These are phyloP conservation scores for Rhizophora mangle DNA, from an alignment of 345 rosid genomes.

Conservation along the genomic window DNA sequence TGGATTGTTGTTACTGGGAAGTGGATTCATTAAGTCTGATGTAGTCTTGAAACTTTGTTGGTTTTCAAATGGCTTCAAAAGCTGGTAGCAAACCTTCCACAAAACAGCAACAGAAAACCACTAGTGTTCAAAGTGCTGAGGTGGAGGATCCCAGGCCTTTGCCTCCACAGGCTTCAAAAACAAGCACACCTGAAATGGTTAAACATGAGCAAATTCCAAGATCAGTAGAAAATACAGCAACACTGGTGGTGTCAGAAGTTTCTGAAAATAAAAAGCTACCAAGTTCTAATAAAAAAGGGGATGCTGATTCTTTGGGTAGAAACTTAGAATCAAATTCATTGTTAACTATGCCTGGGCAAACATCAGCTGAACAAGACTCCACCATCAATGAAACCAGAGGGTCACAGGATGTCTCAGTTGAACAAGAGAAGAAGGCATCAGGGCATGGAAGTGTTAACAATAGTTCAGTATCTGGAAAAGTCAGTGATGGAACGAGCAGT, in stretches of 20 bases:
- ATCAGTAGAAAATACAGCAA: conserved; percentile 30
- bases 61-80: conserved; percentile 50
- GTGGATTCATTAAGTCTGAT: conserved; percentile 32
- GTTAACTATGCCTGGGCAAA: conserved; percentile 36
- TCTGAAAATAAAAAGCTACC: conserved; percentile 41
- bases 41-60: conserved; percentile 17
- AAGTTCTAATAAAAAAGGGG: conserved; percentile 40
- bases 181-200: conserved; percentile 29
- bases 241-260: conserved; percentile 29
- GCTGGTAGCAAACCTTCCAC: conserved; percentile 36
- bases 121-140: conserved; percentile 32
- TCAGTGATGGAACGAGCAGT: conserved; percentile 73
- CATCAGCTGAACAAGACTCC: conserved; percentile 37
- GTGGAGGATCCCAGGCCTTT: conserved; percentile 36
- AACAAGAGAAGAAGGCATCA: conserved; percentile 66
- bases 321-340: conserved; percentile 38
- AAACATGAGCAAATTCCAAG: conserved; percentile 30
- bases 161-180: conserved; percentile 36
- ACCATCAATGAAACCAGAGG: conserved; percentile 42
- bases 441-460: conserved; percentile 63
- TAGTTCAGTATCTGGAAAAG: conserved; percentile 72
- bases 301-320: conserved; percentile 31
- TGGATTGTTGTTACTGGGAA: conserved; percentile 16
- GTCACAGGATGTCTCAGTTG: conserved; percentile 40
- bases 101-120: conserved; percentile 35